A percentile compares a stretch with the other conserved stretches of the same genome.
Conservation (phyloP, 192 early-diverging fungal genomes). For the Entomortierella chlamydospora region DNA sequence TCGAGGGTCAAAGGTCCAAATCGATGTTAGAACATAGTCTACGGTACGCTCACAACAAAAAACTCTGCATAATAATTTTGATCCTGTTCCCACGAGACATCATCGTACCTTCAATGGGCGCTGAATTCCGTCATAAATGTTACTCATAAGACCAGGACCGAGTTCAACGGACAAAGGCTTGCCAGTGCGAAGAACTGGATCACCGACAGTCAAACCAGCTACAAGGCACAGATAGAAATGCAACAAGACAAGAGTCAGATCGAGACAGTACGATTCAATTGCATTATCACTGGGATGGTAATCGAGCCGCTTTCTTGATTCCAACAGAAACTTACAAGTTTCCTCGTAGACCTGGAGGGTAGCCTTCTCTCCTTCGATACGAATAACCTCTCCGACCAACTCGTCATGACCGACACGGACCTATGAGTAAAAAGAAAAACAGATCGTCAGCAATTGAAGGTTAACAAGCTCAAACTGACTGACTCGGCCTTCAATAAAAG, state of each 20-base stretch:
- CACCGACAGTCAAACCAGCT: constrained; percentile 98
- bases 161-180: constrained; percentile 99
- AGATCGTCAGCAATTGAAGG: background rate
- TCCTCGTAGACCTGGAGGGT: constrained; percentile 99
- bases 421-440: constrained; percentile 49
- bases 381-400: constrained; percentile 99
- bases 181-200: constrained; percentile 97
- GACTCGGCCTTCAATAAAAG: background rate
- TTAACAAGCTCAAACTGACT: background rate
- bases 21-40: too few relatives aligned
- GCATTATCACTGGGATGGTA: too few relatives aligned
- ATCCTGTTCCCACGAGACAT: background rate
- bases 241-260: background rate
- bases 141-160: constrained; percentile 95
- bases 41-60: background rate
- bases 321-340: constrained; percentile 73
- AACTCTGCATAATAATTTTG: background rate
- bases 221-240: background rate
- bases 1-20: too few relatives aligned
- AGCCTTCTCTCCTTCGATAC: constrained; percentile 99
- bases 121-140: constrained; percentile 99
- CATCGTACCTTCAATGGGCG: constrained; percentile 87
- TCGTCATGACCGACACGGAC: constrained; percentile 98
- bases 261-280: background rate
- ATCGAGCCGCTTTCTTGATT: too few relatives aligned